Evolutionary conservation across 2,329 filamentous ascomycete genomes (phyloP).

Genomic region (Penicillium aurantiogriseum): DNA sequence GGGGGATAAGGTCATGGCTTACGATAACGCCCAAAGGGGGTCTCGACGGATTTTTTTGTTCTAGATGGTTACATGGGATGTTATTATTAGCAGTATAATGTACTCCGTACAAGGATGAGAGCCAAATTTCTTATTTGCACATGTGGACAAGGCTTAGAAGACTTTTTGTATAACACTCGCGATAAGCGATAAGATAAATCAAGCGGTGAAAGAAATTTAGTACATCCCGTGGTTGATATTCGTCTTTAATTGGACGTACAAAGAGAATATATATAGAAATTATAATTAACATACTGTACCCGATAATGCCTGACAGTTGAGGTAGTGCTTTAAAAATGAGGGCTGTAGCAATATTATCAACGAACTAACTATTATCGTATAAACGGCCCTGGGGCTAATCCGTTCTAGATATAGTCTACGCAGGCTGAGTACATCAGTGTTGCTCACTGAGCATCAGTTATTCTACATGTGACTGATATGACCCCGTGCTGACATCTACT

Average conservation of each 20-base stretch:
- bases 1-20: slow-evolving; percentile 3
- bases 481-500: too few relatives aligned
- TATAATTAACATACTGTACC: neutral
- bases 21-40: neutral
- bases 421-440: too few relatives aligned
- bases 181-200: slow-evolving; percentile 12
- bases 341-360: too few relatives aligned
- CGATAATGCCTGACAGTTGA: too few relatives aligned
- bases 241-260: neutral
- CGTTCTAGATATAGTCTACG: too few relatives aligned
- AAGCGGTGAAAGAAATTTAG: slow-evolving; percentile 7
- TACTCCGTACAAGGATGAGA: neutral
- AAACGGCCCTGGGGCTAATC: too few relatives aligned
- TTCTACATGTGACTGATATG: too few relatives aligned
- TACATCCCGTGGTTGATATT: neutral
- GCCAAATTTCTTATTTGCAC: neutral
- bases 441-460: too few relatives aligned
- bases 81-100: neutral
- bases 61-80: neutral
- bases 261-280: neutral
- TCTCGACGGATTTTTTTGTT: neutral
- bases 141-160: neutral
- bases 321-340: too few relatives aligned
- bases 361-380: too few relatives aligned
- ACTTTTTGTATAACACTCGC: neutral